Evolutionary conservation across 768 basidiomycete species (phyloP), one percentile per base, ranked within the genome.

Genomic region (Gymnopilus junonius): DNA sequence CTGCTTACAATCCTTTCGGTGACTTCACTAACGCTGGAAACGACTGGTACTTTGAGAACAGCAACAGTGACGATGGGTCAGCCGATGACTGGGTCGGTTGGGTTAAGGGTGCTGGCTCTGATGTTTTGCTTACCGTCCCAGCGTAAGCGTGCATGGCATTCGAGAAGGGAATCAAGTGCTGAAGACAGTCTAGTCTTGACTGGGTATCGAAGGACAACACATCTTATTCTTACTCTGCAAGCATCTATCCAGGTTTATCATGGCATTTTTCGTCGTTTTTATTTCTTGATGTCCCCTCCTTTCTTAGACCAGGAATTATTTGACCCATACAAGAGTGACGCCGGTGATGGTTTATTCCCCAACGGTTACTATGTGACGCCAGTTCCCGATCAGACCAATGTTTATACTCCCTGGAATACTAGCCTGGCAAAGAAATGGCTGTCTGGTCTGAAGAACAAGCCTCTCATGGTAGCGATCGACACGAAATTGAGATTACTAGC

Each of bases 21-120:
- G 76, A 75, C 21, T 84, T 83, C 65, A 85, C 83, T 3, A 85
- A 85, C 59, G 84, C 84, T 6, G 84, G 83, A 43, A 78, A 74
- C 35, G 84, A 86, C 63, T 86, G 84, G 84, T 86, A 77, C 69
- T 85, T 86, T 48, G 84, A 85, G 69, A 86, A 86, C 65, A 76
- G 85, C 20, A 75, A 63, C n/a, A 73, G 73, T 31, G 77, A 79
- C 57, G 70, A 71, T 35, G 76, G 72, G 17, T 71, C 71, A 61
- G 82, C 82, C 17, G 83, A 86, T 66, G 79, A 72, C 42, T 86
- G 83, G 84, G 57, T 83, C 48, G 81, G 74, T 3, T 84, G 82
- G 82, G 81, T 84, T 35, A 61, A 74, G 17, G 79, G 65, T 17
- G 82, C 82, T 48, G 83, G 83, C 5, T 79, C 80, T 32, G 68